A percentile compares a stretch with the other conserved stretches of the same genome.
Conservation (phyloP, 805 yeast species). For the Lachancea quebecensis region DNA sequence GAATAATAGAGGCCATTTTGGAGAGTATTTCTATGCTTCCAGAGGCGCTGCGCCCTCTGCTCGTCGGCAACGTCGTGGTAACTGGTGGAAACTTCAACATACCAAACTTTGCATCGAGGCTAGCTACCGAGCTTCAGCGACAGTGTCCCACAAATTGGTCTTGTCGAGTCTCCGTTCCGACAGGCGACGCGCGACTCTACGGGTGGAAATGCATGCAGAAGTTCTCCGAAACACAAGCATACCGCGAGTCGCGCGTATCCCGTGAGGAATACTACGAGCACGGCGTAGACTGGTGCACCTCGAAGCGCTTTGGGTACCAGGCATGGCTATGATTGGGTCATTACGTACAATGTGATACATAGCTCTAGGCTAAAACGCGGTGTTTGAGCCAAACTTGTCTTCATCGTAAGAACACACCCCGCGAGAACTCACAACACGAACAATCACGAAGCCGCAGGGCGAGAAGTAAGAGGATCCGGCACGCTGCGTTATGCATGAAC, state of each 20-base stretch:
- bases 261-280: conserved; percentile 80
- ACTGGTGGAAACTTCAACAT: conserved; percentile 79
- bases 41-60: conserved; percentile 61
- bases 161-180: conserved; percentile 38
- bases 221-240: conserved; percentile 36
- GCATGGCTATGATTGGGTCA: conserved; percentile 22
- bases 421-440: too few species aligned
- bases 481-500: too few species aligned
- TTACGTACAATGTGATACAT: too few species aligned
- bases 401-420: too few species aligned
- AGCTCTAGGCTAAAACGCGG: too few species aligned
- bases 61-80: conserved; percentile 70
- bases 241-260: conserved; percentile 52
- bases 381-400: too few species aligned
- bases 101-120: conserved; percentile 57
- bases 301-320: conserved; percentile 38
- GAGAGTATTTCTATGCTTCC: conserved; percentile 68
- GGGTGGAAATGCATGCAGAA: conserved; percentile 54
- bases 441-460: too few species aligned
- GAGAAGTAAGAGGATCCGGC: too few species aligned
- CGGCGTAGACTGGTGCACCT: conserved; percentile 49
- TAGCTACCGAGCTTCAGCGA: conserved; percentile 53
- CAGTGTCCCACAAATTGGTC: conserved; percentile 69
- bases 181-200: conserved; percentile 37
- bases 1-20: conserved; percentile 62